These are phyloP conservation scores for Trichoderma koningiopsis DNA, from an alignment of 2,329 filamentous ascomycete genomes.

Conservation along the genomic window DNA sequence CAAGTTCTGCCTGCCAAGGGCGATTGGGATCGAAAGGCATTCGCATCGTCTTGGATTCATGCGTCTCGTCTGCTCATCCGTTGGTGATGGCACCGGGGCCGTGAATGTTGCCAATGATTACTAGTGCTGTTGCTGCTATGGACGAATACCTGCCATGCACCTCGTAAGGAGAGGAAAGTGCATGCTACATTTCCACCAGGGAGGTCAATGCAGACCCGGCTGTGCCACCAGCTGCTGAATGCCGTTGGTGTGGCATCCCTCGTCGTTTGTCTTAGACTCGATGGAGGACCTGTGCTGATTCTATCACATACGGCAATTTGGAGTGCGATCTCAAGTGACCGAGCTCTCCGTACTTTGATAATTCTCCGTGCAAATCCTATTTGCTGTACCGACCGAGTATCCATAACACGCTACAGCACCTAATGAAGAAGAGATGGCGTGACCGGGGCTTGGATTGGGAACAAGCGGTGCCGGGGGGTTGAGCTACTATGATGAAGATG, in stretches of 20 bases:
- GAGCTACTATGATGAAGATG: constrained; percentile 4
- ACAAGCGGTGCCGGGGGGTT: not conserved
- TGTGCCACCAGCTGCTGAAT: not conserved
- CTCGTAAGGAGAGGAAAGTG: not conserved
- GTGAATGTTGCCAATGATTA: not conserved
- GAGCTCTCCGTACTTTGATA: not conserved
- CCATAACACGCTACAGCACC: not conserved
- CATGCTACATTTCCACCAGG: not conserved
- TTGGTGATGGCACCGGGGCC: not conserved
- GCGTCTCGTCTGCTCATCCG: not conserved
- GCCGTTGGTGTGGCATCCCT: not conserved
- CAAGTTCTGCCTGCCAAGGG: not conserved
- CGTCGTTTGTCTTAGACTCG: not conserved
- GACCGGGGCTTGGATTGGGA: constrained; percentile 17
- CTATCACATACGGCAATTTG: not conserved
- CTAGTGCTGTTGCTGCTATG: not conserved
- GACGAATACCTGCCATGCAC: not conserved
- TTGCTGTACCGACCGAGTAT: constrained; percentile 9
- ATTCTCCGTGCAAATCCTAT: constrained; percentile 10
- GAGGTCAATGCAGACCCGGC: not conserved
- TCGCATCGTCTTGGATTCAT: not conserved
- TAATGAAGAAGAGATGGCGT: constrained; percentile 16
- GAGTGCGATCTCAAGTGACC: not conserved
- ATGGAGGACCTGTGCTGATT: not conserved
- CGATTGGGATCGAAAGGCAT: not conserved